A percentile compares a stretch with the other conserved stretches of the same genome.
Conservation (phyloP, 129 eudicot genomes). For the Kitagawia praeruptora region DNA sequence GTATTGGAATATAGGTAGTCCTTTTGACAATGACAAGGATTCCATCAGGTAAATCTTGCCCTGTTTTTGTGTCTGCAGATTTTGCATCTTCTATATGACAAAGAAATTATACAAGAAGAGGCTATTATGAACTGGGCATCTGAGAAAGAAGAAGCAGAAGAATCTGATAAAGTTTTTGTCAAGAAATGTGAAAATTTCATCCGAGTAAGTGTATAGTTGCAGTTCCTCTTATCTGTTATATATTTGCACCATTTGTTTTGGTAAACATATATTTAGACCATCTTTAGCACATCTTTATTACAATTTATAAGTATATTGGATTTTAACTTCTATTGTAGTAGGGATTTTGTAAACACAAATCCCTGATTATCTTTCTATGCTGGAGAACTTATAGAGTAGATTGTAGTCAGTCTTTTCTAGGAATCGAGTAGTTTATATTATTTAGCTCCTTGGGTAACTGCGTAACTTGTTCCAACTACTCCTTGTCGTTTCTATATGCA, state of each 20-base stretch:
- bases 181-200: conserved; percentile 68
- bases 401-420: background rate
- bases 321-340: background rate
- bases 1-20: background rate
- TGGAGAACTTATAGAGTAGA: background rate
- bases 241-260: background rate
- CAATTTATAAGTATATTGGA: background rate
- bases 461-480: background rate
- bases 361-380: background rate
- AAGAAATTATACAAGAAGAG: conserved; percentile 78
- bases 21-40: background rate
- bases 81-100: conserved; percentile 63
- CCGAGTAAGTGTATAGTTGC: conserved; percentile 25
- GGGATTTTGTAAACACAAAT: background rate
- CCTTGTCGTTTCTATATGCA: background rate
- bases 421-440: background rate
- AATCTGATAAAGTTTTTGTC: conserved; percentile 65
- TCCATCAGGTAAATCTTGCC: background rate
- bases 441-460: background rate
- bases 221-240: background rate
- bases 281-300: background rate
- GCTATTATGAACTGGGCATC: conserved; percentile 79
- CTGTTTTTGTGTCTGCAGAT: conserved; percentile 19
- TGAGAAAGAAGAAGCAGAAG: conserved; percentile 90
- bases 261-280: background rate